Conservation (phyloP, 1,284 basidiomycete genomes). For the Ustilago xerochloae region DNA sequence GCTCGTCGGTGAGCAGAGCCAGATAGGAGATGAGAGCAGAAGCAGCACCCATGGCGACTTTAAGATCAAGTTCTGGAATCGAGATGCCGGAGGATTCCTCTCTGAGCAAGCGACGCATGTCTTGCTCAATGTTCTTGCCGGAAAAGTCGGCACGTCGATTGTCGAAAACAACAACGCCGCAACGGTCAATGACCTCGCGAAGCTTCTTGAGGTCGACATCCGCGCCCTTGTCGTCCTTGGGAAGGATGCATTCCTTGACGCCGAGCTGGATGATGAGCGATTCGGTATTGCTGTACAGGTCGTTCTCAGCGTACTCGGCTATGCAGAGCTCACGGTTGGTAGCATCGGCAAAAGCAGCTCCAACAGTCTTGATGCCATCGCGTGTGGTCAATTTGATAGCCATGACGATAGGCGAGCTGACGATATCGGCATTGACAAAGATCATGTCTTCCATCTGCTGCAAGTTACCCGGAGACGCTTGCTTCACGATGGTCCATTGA, state of each 20-base stretch:
- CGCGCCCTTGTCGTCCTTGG: conserved; percentile 71
- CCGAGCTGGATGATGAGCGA: conserved; percentile 95
- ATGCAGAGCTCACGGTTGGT: conserved; percentile 73
- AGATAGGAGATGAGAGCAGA: conserved; percentile 87
- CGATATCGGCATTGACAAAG: conserved; percentile 84
- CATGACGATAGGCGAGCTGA: conserved; percentile 88
- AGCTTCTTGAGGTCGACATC: conserved; percentile 79
- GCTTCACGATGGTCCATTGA: conserved; percentile 77
- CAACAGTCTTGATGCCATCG: conserved; percentile 71
- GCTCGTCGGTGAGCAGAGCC: conserved; percentile 81
- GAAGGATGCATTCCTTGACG: conserved; percentile 85
- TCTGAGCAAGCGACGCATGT: conserved; percentile 79
- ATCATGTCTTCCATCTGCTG: conserved; percentile 93
- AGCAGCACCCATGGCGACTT: conserved; percentile 81
- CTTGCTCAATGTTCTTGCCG: conserved; percentile 83
- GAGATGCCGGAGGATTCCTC: conserved; percentile 68
- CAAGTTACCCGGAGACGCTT: conserved; percentile 94
- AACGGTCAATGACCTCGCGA: conserved; percentile 77
- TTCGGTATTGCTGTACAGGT: conserved; percentile 95
- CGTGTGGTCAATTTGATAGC: conserved; percentile 82
- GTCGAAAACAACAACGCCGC: conserved; percentile 89
- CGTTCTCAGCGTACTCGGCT: conserved; percentile 92
- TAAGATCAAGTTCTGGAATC: conserved; percentile 78
- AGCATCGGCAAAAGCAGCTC: conserved; percentile 73
- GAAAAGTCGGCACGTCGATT: conserved; percentile 84